These are phyloP conservation scores for Malania oleifera DNA, from an alignment of 164 flowering plant species.

Conservation along the genomic window DNA sequence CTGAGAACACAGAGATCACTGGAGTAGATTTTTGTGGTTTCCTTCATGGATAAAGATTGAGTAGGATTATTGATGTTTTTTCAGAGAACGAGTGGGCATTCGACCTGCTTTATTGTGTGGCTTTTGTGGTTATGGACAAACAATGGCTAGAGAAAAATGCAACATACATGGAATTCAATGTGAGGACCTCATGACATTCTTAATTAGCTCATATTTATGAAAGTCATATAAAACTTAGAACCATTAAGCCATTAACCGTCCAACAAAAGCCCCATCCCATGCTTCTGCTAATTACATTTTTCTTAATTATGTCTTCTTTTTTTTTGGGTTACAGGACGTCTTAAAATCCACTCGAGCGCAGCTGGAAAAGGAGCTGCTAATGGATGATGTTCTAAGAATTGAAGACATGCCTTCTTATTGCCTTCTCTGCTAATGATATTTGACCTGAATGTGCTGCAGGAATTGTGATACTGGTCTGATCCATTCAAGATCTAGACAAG, in stretches of 20 bases:
- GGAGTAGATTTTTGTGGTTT: no score
- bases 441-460: constrained; percentile 5
- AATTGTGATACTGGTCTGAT: no score
- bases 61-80: background rate
- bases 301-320: background rate
- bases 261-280: no score
- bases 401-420: constrained; percentile 85
- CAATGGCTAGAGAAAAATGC: constrained; percentile 84
- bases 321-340: constrained; percentile 41
- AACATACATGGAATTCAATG: constrained; percentile 91
- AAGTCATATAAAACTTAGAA: background rate
- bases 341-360: constrained; percentile 62
- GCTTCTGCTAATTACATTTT: background rate
- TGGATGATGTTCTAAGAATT: constrained; percentile 63
- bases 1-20: no score
- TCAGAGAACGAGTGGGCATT: constrained; percentile 88
- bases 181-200: constrained; percentile 20
- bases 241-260: background rate
- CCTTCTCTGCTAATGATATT: constrained; percentile 42
- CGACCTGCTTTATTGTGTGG: constrained; percentile 86
- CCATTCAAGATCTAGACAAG: no score
- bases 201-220: background rate
- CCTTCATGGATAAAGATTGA: no score
- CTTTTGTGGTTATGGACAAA: constrained; percentile 82
- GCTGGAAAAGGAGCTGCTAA: constrained; percentile 67